Evolutionary conservation across 306 rosid species (phyloP), one percentile per base, ranked within the genome.

Genomic region (Canavalia gladiata): DNA sequence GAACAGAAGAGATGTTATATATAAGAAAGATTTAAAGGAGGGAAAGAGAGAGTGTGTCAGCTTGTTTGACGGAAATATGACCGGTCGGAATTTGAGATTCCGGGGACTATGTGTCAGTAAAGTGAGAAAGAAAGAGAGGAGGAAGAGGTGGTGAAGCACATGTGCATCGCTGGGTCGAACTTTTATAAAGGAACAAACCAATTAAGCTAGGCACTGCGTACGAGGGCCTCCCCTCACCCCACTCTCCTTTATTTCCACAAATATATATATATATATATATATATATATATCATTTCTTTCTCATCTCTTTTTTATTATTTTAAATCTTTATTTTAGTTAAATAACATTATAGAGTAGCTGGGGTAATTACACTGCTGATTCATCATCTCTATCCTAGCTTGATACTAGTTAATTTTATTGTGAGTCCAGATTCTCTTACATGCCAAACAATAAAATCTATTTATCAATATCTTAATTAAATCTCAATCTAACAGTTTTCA

Each of bases 41-140:
- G 83, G 51, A 76, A 85, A 81, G 85, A 64, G 29, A 57, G 80
- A 11, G 29, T 43, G 82, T 82, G 89, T 86, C 76, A 78, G 86
- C 33, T 73, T 82, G 65, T 79, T 63, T 45, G 79, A 57, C 43
- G 79, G 68, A 65, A 64, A 79, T 64, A n/a, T 73, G 78, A 69
- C 78, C 84, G 84, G 75, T 68, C 76, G 76, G 75, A 69, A 57
- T 1, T 47, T 52, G 65, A 80, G 75, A 82, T 78, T 82, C 82
- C 79, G 86, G 66, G 51, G 79, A 52, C 41, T 39, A 37, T 10
- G 82, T 54, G 57, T 45, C 76, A 59, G 65, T 39, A 67, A 67
- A 67, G 56, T 60, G 34, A 6, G 74, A 31, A 60, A 9, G 12
- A 49, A 37, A 9, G 77, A 11, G 13, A 12, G 52, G 79, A 8